Conservation (phyloP, 2,329 filamentous ascomycete species). For the Trichoderma sp. region DNA sequence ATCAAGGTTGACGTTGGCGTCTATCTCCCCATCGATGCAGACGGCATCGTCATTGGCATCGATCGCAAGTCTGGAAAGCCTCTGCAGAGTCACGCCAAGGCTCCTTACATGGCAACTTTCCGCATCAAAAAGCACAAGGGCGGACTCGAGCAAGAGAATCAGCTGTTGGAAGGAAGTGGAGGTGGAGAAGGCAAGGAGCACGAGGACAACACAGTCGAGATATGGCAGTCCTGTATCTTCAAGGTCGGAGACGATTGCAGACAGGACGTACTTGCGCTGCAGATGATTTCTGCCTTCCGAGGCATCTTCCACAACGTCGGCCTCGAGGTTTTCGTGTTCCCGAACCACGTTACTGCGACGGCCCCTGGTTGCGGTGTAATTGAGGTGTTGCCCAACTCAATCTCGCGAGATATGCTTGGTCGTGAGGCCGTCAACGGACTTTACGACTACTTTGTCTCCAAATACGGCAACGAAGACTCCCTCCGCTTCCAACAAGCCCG, state of each 20-base stretch:
- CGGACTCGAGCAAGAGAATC: constrained; percentile 53
- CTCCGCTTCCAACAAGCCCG: constrained; percentile 93
- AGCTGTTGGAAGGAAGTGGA: constrained; percentile 50
- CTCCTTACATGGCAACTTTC: constrained; percentile 99
- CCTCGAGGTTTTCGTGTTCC: constrained; percentile 94
- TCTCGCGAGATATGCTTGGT: constrained; percentile 97
- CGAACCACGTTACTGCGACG: constrained; percentile 95
- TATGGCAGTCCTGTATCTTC: constrained; percentile 99
- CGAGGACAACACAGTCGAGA: constrained; percentile 70
- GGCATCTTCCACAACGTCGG: constrained; percentile 96
- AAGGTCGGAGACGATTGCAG: constrained; percentile 99
- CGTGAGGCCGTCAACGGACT: constrained; percentile 97
- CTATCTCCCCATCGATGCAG: constrained; percentile 94
- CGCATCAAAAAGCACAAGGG: constrained; percentile 80
- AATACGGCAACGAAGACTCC: constrained; percentile 95
- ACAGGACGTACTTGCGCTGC: constrained; percentile 92
- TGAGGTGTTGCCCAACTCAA: constrained; percentile 95
- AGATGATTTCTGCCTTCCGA: constrained; percentile 97
- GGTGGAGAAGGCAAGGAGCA: constrained; percentile 37
- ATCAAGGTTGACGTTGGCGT: constrained; percentile 97
- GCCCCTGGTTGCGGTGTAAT: constrained; percentile 98
- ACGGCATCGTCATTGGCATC: constrained; percentile 96
- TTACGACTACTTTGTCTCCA: constrained; percentile 97
- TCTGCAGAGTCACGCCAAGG: constrained; percentile 95
- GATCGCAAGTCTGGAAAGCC: constrained; percentile 98